A percentile compares a stretch with the other conserved stretches of the same genome.
These are phyloP conservation scores for Glycyrrhiza uralensis DNA, from an alignment of 306 rosid species.

Conservation along the genomic window DNA sequence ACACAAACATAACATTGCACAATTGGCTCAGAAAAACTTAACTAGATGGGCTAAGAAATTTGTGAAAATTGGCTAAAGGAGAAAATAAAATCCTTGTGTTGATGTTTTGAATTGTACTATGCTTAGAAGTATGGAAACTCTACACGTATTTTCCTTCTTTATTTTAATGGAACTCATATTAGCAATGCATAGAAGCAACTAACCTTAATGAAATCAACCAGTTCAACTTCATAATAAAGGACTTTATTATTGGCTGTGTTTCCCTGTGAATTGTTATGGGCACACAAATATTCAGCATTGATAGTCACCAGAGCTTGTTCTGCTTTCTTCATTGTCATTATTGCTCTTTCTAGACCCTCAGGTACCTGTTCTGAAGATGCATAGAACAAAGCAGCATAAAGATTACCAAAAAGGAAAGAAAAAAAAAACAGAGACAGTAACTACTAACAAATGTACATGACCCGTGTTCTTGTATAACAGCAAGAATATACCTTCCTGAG, in stretches of 20 bases:
- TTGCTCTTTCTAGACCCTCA: constrained; percentile 61
- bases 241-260: constrained; percentile 8
- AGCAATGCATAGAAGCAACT: not conserved
- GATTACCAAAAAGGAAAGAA: not conserved
- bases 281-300: constrained; percentile 35
- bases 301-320: constrained; percentile 53
- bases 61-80: not conserved
- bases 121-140: not conserved
- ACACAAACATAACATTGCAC: not conserved
- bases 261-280: constrained; percentile 13
- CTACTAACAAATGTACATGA: not conserved
- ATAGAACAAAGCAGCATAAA: not conserved
- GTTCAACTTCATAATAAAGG: constrained; percentile 44
- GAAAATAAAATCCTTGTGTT: not conserved
- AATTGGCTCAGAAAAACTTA: not conserved
- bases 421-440: not conserved
- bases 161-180: not conserved
- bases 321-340: constrained; percentile 61
- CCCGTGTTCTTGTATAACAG: not conserved
- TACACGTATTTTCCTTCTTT: not conserved
- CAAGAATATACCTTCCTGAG: constrained; percentile 45
- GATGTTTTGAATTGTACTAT: not conserved
- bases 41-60: not conserved
- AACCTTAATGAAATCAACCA: constrained; percentile 64
- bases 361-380: constrained; percentile 45